Evolutionary conservation across 1,139 yeast genomes (phyloP).

Genomic region (Kodamaea sp.): DNA sequence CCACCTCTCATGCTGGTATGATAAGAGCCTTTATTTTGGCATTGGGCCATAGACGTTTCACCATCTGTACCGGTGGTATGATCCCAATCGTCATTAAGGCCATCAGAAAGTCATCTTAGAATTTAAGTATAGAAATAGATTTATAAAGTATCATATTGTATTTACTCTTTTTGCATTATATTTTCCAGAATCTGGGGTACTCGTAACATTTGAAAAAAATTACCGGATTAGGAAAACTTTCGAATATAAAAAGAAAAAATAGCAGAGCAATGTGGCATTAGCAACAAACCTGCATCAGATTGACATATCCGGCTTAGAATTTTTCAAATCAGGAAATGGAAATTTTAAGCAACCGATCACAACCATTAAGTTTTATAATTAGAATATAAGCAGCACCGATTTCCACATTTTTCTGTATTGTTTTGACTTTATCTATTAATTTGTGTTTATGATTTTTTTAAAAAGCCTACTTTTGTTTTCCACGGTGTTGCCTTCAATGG

Average conservation of each 20-base stretch:
- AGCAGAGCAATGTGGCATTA: no score
- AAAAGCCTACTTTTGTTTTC: no score
- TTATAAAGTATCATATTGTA: not conserved
- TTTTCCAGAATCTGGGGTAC: no score
- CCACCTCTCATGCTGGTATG: conserved; percentile 28
- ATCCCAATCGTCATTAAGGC: conserved; percentile 25
- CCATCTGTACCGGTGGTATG: conserved; percentile 33
- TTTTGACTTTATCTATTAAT: not conserved
- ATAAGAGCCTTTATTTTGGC: conserved; percentile 21
- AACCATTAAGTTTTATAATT: not conserved
- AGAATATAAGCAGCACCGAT: not conserved
- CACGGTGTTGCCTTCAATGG: conserved; percentile 1
- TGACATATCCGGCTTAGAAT: no score
- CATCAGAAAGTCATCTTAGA: conserved; percentile 10
- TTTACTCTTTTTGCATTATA: no score
- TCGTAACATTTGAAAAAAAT: no score
- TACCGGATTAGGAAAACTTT: no score
- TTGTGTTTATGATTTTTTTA: not conserved
- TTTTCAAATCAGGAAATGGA: no score
- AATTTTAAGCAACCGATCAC: no score
- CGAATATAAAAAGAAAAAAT: no score
- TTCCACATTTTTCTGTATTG: not conserved
- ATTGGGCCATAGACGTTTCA: conserved; percentile 22
- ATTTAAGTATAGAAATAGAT: not conserved
- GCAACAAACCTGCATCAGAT: no score